These are phyloP conservation scores for Neurospora discreta DNA, from an alignment of 495 filamentous ascomycete species.

Conservation along the genomic window DNA sequence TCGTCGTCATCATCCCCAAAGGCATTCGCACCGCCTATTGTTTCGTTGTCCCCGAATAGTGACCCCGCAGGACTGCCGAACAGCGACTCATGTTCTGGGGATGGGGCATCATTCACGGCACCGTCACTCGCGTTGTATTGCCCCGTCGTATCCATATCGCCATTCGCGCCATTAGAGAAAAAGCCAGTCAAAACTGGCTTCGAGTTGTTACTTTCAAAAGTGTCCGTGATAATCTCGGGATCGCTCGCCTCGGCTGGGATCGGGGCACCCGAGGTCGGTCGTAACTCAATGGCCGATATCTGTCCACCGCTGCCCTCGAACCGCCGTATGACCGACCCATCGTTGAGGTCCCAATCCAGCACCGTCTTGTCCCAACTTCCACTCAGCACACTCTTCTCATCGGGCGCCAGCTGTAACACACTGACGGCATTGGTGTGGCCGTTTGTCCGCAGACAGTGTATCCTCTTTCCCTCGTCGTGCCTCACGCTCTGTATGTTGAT, in stretches of 20 bases:
- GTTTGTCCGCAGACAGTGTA: slow-evolving; percentile 52
- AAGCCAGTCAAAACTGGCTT: slow-evolving; percentile 39
- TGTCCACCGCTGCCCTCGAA: slow-evolving; percentile 73
- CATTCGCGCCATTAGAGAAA: slow-evolving; percentile 24
- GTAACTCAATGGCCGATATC: slow-evolving; percentile 76
- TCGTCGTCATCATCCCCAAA: slow-evolving; percentile 66
- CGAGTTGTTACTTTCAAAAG: slow-evolving; percentile 45
- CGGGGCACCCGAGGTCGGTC: slow-evolving; percentile 63
- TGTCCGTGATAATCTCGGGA: slow-evolving; percentile 46
- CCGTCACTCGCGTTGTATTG: not conserved
- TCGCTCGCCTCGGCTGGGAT: slow-evolving; percentile 63
- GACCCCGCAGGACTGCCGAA: slow-evolving; percentile 44
- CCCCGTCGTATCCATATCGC: not conserved
- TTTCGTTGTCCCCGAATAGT: slow-evolving; percentile 47
- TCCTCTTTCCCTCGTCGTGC: slow-evolving; percentile 86
- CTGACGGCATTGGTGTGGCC: slow-evolving; percentile 90
- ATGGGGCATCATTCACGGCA: slow-evolving; percentile 31
- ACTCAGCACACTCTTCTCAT: slow-evolving; percentile 81
- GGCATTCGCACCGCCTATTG: slow-evolving; percentile 41
- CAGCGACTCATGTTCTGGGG: slow-evolving; percentile 70
- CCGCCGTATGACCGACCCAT: slow-evolving; percentile 59
- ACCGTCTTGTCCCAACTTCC: slow-evolving; percentile 95
- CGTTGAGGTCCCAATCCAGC: slow-evolving; percentile 92
- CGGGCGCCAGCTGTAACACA: slow-evolving; percentile 66
- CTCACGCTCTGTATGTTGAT: slow-evolving; percentile 94